Base-by-base conservation (phyloP, 164 flowering plant genomes). In the Magnolia kwangsiensis region DNA sequence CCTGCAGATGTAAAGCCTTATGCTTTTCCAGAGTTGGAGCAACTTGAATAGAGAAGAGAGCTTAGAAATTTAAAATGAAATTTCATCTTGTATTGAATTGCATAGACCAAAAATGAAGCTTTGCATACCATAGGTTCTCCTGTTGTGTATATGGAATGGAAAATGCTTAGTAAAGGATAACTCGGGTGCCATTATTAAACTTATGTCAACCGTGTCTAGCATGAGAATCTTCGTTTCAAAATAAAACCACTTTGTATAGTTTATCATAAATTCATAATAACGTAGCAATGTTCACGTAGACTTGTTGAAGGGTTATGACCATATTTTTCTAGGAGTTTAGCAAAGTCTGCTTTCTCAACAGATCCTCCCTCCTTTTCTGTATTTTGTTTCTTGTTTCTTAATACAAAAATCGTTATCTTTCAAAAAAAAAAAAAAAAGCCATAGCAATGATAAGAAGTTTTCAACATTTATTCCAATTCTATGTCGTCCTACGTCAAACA, bases 181-280 rank as follows among this genome's bases (percentile, higher is more conserved):
- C 18, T 24, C 9, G 29, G 29, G 21, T 21, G 69, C 69, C 19
- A 14, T 27, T 24, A 66, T 7, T 66, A 66, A 21, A 2, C 3
- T 66, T 24, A 13, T 27, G 14, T 21, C 8, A 66, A 11, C 31
- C 31, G 24, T 24, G 31, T 24, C 14, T 23, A 66, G 31, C 3
- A 66, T 55, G 18, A 27, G 31, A 66, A 66, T 66, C 69, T 66
- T 66, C 13, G n/a, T 66, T 66, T 66, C 29, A 21, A 66, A 64
- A 19, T 21, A 64, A 64, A 59, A 59, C 63, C 45, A 37, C 18
- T 55, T 11, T 8, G 13, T 55, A 55, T 55, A 55, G 10, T 55
- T 55, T 55, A 55, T 55, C 13, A 11, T n/a, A n/a, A n/a, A n/a
- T n/a, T n/a, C n/a, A n/a, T 16, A 55, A 55, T 55, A 55, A 14